Conservation (phyloP, 345 rosid genomes). For the Lagerstroemia speciosa region DNA sequence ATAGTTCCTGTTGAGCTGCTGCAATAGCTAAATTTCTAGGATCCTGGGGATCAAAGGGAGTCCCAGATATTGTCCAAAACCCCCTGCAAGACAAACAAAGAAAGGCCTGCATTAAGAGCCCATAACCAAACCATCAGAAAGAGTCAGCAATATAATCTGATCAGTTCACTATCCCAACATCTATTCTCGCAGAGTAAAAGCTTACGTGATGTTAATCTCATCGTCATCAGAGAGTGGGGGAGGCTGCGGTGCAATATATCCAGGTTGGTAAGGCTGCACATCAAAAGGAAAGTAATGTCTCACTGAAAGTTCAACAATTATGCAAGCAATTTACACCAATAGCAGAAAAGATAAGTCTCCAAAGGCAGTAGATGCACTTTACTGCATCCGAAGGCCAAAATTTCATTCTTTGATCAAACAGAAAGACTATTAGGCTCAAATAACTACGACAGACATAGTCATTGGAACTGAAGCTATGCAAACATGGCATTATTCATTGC, state of each 20-base stretch:
- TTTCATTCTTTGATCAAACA: not conserved
- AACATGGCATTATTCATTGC: not conserved
- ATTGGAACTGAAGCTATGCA: not conserved
- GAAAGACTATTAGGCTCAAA: too few species aligned
- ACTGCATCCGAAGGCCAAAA: not conserved
- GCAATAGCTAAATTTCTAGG: conserved; percentile 84
- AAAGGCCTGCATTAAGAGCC: conserved; percentile 8
- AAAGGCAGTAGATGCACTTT: too few species aligned
- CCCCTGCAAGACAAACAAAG: conserved; percentile 31
- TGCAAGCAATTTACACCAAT: not conserved
- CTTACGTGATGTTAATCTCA: conserved; percentile 74
- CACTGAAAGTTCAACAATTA: not conserved
- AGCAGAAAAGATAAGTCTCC: not conserved
- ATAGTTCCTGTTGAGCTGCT: conserved; percentile 78
- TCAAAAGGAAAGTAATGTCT: not conserved
- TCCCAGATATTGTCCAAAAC: conserved; percentile 72
- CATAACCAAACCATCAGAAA: not conserved
- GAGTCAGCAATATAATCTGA: not conserved
- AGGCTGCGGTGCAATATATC: conserved; percentile 78
- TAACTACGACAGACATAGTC: not conserved
- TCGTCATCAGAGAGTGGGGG: conserved; percentile 51
- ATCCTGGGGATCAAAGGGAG: conserved; percentile 67
- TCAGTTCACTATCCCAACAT: too few species aligned
- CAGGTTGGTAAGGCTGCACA: conserved; percentile 71
- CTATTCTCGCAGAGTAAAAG: not conserved